These are phyloP conservation scores for Aspergillus hortae DNA, from an alignment of 2,329 filamentous ascomycete species.

Conservation along the genomic window DNA sequence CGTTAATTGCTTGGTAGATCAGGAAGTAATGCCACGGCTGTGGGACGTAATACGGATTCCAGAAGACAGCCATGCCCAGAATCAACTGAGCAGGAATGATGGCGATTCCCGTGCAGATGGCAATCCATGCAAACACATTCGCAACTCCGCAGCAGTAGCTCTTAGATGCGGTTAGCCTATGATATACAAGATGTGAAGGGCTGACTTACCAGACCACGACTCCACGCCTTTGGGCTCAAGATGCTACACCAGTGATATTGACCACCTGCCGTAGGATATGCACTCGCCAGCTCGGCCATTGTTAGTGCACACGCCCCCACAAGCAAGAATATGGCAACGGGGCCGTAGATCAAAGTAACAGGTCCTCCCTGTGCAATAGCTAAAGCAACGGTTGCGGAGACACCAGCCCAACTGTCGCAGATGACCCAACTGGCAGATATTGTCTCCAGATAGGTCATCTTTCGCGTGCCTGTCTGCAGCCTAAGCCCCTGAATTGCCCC, in stretches of 20 bases:
- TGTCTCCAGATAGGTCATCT: background rate
- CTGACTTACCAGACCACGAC: constrained; percentile 15
- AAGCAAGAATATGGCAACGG: background rate
- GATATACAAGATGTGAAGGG: constrained; percentile 9
- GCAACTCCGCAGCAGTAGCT: constrained; percentile 22
- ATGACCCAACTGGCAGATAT: constrained; percentile 13
- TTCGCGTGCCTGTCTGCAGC: background rate
- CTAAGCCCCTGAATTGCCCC: background rate
- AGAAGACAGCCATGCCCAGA: constrained; percentile 11
- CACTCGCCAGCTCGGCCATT: constrained; percentile 36
- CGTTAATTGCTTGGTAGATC: constrained; percentile 21
- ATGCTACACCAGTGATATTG: constrained; percentile 39
- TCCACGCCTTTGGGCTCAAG: constrained; percentile 12
- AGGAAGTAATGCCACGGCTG: constrained; percentile 21
- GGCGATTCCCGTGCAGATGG: constrained; percentile 17
- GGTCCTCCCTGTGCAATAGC: constrained; percentile 21
- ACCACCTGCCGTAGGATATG: constrained; percentile 38
- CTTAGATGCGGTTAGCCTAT: constrained; percentile 29
- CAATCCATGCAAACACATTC: constrained; percentile 24
- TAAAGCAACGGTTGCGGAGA: constrained; percentile 19
- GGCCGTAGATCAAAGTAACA: constrained; percentile 16
- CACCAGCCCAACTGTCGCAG: constrained; percentile 24
- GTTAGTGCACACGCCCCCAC: constrained; percentile 18
- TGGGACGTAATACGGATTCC: constrained; percentile 13
- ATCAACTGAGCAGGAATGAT: constrained; percentile 22